Conservation (phyloP, 139 green algal genomes). For the Auxenochlorella protothecoides region DNA sequence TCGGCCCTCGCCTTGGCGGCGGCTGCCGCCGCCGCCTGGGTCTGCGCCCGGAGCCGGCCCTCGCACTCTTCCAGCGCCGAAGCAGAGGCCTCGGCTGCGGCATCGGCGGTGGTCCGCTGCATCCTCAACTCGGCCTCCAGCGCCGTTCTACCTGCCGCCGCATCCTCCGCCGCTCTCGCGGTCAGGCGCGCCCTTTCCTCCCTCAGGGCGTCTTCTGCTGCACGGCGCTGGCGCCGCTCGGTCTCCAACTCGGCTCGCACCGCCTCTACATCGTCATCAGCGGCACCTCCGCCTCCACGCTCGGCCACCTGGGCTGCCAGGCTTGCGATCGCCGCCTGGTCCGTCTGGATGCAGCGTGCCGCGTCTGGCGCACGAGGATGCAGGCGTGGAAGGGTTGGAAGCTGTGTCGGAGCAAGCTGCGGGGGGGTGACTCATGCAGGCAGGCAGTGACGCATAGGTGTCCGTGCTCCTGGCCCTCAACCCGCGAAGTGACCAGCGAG, state of each 20-base stretch:
- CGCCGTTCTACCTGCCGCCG: no score
- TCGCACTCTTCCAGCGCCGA: background rate
- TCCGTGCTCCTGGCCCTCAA: background rate
- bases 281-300: background rate
- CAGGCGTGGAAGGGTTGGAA: background rate
- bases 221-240: background rate
- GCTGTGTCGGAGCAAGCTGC: background rate
- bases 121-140: background rate
- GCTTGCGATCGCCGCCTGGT: constrained; percentile 12
- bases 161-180: no score
- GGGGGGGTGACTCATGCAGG: background rate
- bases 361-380: constrained; percentile 4
- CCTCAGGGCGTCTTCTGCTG: background rate
- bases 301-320: constrained; percentile 8
- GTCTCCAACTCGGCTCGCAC: constrained; percentile 1
- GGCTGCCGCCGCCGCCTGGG: constrained; percentile 1
- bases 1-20: constrained; percentile 12
- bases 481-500: constrained; percentile 1
- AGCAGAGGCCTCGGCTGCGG: background rate
- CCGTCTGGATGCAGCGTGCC: constrained; percentile 1
- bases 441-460: background rate
- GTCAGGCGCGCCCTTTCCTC: background rate
- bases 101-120: constrained; percentile 2
- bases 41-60: background rate
- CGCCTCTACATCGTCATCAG: background rate